Conservation (phyloP, 2,329 filamentous ascomycete genomes). For the Xylariaceae sp. region DNA sequence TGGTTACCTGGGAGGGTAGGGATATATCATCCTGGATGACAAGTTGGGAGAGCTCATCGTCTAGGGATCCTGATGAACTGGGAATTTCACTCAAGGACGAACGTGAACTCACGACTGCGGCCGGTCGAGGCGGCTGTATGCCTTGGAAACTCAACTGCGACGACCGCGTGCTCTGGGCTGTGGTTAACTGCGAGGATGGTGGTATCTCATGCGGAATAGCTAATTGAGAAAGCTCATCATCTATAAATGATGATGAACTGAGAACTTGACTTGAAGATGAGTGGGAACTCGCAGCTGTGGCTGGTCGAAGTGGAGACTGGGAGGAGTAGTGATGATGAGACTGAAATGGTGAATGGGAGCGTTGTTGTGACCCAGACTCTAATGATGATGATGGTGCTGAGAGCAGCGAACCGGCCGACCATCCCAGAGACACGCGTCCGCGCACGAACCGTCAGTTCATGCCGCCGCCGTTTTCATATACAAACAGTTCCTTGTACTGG, state of each 20-base stretch:
- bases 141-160: too few relatives aligned
- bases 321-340: conserved; percentile 7
- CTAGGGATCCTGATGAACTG: conserved; percentile 21
- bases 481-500: conserved; percentile 78
- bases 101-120: conserved; percentile 20
- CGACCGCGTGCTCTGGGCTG: too few relatives aligned
- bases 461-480: conserved; percentile 57
- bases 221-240: too few relatives aligned
- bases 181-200: too few relatives aligned
- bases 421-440: conserved; percentile 49
- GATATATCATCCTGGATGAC: conserved; percentile 13
- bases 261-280: not conserved
- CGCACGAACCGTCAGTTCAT: conserved; percentile 43
- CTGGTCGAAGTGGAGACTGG: conserved; percentile 4
- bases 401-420: conserved; percentile 41
- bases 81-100: conserved; percentile 24
- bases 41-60: conserved; percentile 11
- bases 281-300: not conserved
- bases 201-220: too few relatives aligned
- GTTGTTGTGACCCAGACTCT: conserved; percentile 25
- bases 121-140: conserved; percentile 21
- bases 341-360: conserved; percentile 15
- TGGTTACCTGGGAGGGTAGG: conserved; percentile 24
- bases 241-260: conserved; percentile 1
- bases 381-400: conserved; percentile 16